Percentiles rank a stretch among this genome's conserved stretches.
Evolutionary conservation across 441 rosid genomes (phyloP).

Genomic region (Metrosideros polymorpha): DNA sequence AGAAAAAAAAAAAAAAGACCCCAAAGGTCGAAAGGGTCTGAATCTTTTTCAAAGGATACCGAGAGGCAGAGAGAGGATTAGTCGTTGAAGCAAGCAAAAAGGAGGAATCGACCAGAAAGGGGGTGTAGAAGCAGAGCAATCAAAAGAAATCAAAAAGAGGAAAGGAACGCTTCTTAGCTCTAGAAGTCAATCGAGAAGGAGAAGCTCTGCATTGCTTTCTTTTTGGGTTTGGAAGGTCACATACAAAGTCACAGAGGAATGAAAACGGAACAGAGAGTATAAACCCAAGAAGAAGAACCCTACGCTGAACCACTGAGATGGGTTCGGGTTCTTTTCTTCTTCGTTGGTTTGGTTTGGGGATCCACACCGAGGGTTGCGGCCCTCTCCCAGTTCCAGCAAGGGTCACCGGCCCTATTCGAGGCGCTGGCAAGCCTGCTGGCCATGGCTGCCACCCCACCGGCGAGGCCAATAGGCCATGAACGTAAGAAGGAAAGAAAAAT

Average conservation of each 20-base stretch:
- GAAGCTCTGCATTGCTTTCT: not conserved
- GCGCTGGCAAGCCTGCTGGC: no score
- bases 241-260: not conserved
- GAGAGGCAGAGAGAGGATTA: not conserved
- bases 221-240: not conserved
- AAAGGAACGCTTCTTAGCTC: not conserved
- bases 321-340: not conserved
- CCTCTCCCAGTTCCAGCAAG: no score
- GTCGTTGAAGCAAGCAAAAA: not conserved
- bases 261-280: not conserved
- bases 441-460: no score
- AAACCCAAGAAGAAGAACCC: not conserved
- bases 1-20: not conserved
- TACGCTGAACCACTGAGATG: not conserved
- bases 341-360: not conserved
- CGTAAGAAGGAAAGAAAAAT: no score
- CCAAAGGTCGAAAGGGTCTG: not conserved
- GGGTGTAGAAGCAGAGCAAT: not conserved
- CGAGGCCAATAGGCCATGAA: no score
- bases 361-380: no score
- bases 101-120: not conserved
- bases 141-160: not conserved
- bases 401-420: no score
- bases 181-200: not conserved
- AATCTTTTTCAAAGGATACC: not conserved